Conservation (phyloP, 371 early-diverging fungal genomes). For the Chytridiales sp. region DNA sequence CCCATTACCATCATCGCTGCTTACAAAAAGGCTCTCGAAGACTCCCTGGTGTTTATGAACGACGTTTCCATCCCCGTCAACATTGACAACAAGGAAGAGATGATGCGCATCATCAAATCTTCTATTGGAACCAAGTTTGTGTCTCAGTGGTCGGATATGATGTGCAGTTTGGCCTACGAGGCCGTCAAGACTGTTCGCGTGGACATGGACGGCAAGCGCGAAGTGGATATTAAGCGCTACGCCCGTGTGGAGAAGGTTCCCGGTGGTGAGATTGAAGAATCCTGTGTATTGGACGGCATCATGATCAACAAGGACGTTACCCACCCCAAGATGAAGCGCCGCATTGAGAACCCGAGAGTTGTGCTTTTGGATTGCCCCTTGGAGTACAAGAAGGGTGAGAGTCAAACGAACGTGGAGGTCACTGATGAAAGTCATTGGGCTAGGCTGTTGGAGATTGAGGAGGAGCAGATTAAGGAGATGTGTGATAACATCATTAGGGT, state of each 20-base stretch:
- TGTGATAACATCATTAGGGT: slow-evolving; percentile 94
- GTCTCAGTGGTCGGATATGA: slow-evolving; percentile 92
- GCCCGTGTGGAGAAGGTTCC: slow-evolving; percentile 98
- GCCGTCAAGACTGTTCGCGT: slow-evolving; percentile 90
- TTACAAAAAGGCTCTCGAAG: slow-evolving; percentile 90
- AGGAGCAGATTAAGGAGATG: slow-evolving; percentile 97
- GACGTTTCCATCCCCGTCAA: slow-evolving; percentile 84
- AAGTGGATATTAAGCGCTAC: slow-evolving; percentile 98
- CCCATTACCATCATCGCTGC: slow-evolving; percentile 96
- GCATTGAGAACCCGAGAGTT: slow-evolving; percentile 98
- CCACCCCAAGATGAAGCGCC: slow-evolving; percentile 99
- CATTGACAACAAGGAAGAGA: slow-evolving; percentile 78
- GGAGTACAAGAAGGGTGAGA: slow-evolving; percentile 99
- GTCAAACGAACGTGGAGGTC: slow-evolving; percentile 99
- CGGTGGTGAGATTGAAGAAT: slow-evolving; percentile 97
- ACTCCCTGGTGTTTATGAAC: slow-evolving; percentile 81
- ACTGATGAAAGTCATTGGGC: slow-evolving; percentile 96
- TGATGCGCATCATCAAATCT: slow-evolving; percentile 86
- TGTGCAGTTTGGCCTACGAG: slow-evolving; percentile 96
- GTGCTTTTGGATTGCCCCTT: slow-evolving; percentile 98
- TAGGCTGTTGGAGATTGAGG: slow-evolving; percentile 97
- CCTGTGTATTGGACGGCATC: slow-evolving; percentile 96
- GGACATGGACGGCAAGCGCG: slow-evolving; percentile 71
- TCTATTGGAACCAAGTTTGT: slow-evolving; percentile 98
- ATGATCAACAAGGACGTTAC: slow-evolving; percentile 99